These are phyloP conservation scores for Kwoniella newhampshirensis DNA, from an alignment of 768 basidiomycete genomes.

Conservation along the genomic window DNA sequence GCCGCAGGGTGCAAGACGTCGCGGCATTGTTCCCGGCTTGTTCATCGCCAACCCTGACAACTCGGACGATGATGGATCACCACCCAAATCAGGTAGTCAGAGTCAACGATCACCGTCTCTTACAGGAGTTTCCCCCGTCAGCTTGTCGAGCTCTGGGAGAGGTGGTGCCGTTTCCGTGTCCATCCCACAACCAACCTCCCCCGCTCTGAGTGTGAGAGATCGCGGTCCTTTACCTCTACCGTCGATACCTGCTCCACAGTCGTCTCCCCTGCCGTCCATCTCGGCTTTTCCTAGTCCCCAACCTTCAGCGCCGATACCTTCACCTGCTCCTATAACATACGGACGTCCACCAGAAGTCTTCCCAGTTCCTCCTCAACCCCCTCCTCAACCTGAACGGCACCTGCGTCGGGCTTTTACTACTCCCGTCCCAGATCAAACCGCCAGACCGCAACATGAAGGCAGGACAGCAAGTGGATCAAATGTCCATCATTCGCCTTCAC, in stretches of 20 bases:
- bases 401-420: slow-evolving; percentile 39
- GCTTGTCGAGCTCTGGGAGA: slow-evolving; percentile 31
- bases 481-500: slow-evolving; percentile 25
- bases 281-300: slow-evolving; percentile 9
- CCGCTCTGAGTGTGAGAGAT: not conserved
- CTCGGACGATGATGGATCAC: slow-evolving; percentile 38
- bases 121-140: slow-evolving; percentile 22
- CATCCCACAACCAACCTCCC: slow-evolving; percentile 1
- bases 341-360: slow-evolving; percentile 10
- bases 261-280: slow-evolving; percentile 31
- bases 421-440: slow-evolving; percentile 13
- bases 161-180: slow-evolving; percentile 6
- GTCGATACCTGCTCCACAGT: slow-evolving; percentile 39
- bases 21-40: slow-evolving; percentile 30
- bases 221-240: slow-evolving; percentile 21
- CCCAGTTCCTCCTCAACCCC: slow-evolving; percentile 36
- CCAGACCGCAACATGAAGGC: slow-evolving; percentile 19
- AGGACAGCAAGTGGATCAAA: slow-evolving; percentile 23
- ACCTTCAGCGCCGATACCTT: slow-evolving; percentile 5
- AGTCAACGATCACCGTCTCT: slow-evolving; percentile 25
- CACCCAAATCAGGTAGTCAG: slow-evolving; percentile 7
- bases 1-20: slow-evolving; percentile 30
- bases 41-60: slow-evolving; percentile 48
- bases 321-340: slow-evolving; percentile 1
- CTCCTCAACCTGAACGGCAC: slow-evolving; percentile 47